A percentile compares a stretch with the other conserved stretches of the same genome.
Evolutionary conservation across 768 basidiomycete genomes (phyloP).

Genomic region (Tremella yokohamensis): DNA sequence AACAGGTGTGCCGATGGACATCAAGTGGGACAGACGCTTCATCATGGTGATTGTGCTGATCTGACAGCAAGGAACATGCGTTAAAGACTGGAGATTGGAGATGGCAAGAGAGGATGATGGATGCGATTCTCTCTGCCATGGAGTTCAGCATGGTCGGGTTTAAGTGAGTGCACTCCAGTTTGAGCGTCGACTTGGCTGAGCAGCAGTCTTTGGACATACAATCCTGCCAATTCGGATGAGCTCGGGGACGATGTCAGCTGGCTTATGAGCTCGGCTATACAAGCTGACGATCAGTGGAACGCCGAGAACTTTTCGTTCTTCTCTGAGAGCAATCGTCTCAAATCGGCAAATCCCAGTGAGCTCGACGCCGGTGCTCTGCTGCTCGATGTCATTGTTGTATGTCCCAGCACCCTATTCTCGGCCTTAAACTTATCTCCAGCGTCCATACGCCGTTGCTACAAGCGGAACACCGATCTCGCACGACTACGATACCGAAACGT

Average conservation of each 20-base stretch:
- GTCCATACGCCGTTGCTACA: slow-evolving; percentile 86
- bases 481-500: slow-evolving; percentile 58
- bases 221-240: slow-evolving; percentile 74
- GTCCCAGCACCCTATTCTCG: slow-evolving; percentile 16
- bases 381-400: slow-evolving; percentile 65
- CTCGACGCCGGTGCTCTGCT: slow-evolving; percentile 81
- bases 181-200: not conserved
- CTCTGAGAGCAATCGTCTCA: slow-evolving; percentile 51
- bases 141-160: slow-evolving; percentile 75
- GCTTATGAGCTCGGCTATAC: not conserved
- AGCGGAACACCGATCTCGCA: slow-evolving; percentile 75
- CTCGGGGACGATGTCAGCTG: slow-evolving; percentile 61
- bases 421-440: slow-evolving; percentile 43
- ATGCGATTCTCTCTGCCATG: slow-evolving; percentile 78
- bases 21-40: slow-evolving; percentile 65
- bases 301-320: slow-evolving; percentile 98
- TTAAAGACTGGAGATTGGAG: slow-evolving; percentile 69
- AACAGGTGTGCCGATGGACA: slow-evolving; percentile 92
- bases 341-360: slow-evolving; percentile 44
- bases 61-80: slow-evolving; percentile 50
- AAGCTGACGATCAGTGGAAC: slow-evolving; percentile 63
- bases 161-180: slow-evolving; percentile 61
- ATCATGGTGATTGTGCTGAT: not conserved
- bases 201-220: slow-evolving; percentile 87
- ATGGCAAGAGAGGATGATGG: slow-evolving; percentile 91